A percentile compares a stretch with the other conserved stretches of the same genome.
Conservation (phyloP, 768 basidiomycete genomes). For the Kwoniella europaea region DNA sequence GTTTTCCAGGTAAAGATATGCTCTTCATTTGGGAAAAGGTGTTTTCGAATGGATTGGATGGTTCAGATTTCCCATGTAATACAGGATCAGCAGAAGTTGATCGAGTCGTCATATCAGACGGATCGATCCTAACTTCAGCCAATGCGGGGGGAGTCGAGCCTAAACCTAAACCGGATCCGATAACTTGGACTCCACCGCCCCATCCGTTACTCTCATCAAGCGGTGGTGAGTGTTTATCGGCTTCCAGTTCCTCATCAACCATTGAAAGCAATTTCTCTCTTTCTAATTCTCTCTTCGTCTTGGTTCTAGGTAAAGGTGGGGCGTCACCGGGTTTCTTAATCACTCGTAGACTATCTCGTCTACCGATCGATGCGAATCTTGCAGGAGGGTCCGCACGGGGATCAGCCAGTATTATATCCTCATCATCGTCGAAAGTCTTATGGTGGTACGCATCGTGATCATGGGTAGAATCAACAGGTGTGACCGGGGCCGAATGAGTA, state of each 20-base stretch:
- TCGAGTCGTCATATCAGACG: slow-evolving; percentile 17
- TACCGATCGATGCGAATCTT: slow-evolving; percentile 41
- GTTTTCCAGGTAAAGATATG: slow-evolving; percentile 12
- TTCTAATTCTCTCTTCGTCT: slow-evolving; percentile 54
- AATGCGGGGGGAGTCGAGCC: slow-evolving; percentile 14
- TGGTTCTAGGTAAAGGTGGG: slow-evolving; percentile 29
- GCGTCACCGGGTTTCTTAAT: slow-evolving; percentile 30
- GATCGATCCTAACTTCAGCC: slow-evolving; percentile 18
- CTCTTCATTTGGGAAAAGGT: slow-evolving; percentile 21
- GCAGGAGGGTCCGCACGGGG: slow-evolving; percentile 27
- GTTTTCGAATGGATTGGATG: slow-evolving; percentile 21
- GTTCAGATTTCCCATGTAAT: slow-evolving; percentile 12
- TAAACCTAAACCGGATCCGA: slow-evolving; percentile 43
- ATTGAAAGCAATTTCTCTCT: slow-evolving; percentile 51
- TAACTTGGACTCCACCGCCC: slow-evolving; percentile 49
- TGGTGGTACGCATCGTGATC: slow-evolving; percentile 2
- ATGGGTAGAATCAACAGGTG: slow-evolving; percentile 1
- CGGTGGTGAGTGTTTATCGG: slow-evolving; percentile 24
- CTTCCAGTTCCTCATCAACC: slow-evolving; percentile 55
- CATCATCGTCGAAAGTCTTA: slow-evolving; percentile 12
- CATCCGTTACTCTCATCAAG: slow-evolving; percentile 21
- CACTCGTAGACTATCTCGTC: slow-evolving; percentile 35
- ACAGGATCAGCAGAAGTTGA: slow-evolving; percentile 28
- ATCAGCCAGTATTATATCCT: slow-evolving; percentile 14
- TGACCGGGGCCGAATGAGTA: neutral